A percentile compares a stretch with the other conserved stretches of the same genome.
phyloP scores from a whole-genome alignment of 2,329 filamentous ascomycete genomes.

The Calonectria honghensis region DNA sequence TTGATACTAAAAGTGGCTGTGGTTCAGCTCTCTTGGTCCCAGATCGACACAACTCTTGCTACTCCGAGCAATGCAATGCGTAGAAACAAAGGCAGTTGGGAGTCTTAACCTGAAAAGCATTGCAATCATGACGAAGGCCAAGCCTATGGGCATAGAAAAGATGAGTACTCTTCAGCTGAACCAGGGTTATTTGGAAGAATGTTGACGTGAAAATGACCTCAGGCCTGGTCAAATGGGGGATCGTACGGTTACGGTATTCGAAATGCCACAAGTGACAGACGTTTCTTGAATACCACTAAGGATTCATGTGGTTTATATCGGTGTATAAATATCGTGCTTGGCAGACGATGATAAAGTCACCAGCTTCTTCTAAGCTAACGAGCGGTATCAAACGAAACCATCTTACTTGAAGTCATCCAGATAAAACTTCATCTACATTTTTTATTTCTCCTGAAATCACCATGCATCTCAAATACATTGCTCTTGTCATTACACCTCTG shows the following conservation, averaged over 20 bases:
- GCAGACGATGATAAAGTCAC: neutral
- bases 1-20: neutral
- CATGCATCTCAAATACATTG: neutral
- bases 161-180: neutral
- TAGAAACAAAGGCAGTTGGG: neutral
- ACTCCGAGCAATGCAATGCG: neutral
- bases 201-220: conserved; percentile 1
- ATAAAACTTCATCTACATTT: neutral
- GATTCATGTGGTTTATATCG: neutral
- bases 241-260: neutral
- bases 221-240: neutral
- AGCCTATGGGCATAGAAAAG: neutral
- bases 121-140: neutral
- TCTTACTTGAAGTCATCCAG: neutral
- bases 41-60: neutral
- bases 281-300: neutral
- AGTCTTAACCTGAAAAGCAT: neutral
- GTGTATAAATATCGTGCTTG: neutral
- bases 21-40: neutral
- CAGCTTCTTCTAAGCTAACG: neutral
- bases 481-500: neutral
- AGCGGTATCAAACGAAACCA: neutral
- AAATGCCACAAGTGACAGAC: neutral
- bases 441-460: neutral
- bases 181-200: neutral